Evolutionary conservation across 768 basidiomycete genomes (phyloP), one percentile per base, ranked within the genome.

Genomic region (Amanita pallidorosea): DNA sequence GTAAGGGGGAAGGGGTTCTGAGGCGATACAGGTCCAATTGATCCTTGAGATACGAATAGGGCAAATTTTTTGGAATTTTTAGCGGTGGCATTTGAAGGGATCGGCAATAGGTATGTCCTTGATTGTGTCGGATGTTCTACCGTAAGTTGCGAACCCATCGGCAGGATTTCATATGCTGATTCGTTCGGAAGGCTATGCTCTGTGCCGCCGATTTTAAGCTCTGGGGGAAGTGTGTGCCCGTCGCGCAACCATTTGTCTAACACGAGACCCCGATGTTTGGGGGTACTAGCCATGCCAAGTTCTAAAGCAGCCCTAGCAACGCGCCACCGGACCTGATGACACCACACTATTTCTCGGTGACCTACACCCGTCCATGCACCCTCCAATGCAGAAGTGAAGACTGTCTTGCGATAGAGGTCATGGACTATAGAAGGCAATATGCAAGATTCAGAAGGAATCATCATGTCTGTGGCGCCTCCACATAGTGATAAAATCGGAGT

Each of bases 321-420:
- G 20, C 82, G 78, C 86, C 85, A 90, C 36, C 96, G 84, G 8
- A 97, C 83, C 66, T 99, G 96, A 65, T 97, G 90, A 61, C 96
- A 98, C 96, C 96, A 99, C 4, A 98, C 91, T 80, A 97, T 94
- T 53, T 89, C 94, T 37, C 82, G 82, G 63, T 99, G 96, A 22
- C 94, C 95, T 4, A 97, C 88, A 2, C 91, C 90, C 2, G 94
- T 90, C 88, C 93, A 95, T 2, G 84, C 79, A n/a, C 90, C 89
- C 44, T 94, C 87, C 22, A 98, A 69, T 1, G 83, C 85, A 29
- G 87, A 87, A 1, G 91, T 87, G 61, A 96, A 95, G 4, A 94
- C 72, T 1, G 83, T 84, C 35, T 74, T 72, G 37, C 81, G 65
- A 53, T 76, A 83, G 12, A 59, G 55, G 17, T 58, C 56, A 1